phyloP scores from a whole-genome alignment of 257 asterid genomes.

The Nicotiana benthamiana region DNA sequence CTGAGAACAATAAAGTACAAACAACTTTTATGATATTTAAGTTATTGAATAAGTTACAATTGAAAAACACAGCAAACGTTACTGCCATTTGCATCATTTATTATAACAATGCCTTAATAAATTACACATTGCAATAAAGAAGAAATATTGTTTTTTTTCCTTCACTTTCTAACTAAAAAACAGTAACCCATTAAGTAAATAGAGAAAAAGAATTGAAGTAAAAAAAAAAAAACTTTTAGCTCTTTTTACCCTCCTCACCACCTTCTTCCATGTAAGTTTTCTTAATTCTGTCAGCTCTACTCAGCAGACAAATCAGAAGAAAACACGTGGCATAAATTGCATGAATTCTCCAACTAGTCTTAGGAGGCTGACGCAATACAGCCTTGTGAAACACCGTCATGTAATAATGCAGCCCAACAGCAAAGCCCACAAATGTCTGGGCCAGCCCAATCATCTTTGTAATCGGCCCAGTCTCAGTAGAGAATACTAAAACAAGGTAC shows the following conservation, averaged over 20 bases:
- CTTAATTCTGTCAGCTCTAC: conserved; percentile 56
- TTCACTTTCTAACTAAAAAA: not conserved
- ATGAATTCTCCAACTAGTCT: conserved; percentile 71
- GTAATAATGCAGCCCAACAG: conserved; percentile 88
- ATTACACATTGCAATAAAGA: not conserved
- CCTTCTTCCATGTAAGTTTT: conserved; percentile 69
- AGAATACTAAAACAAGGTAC: conserved; percentile 74
- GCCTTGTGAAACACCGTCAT: conserved; percentile 80
- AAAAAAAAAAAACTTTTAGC: conserved; percentile 4
- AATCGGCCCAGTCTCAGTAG: conserved; percentile 52
- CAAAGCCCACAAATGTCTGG: conserved; percentile 81
- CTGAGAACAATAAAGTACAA: not conserved
- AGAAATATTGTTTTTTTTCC: not conserved
- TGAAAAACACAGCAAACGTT: not conserved
- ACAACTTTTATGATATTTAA: not conserved
- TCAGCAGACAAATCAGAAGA: conserved; percentile 56
- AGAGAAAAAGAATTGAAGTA: not conserved
- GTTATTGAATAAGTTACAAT: not conserved
- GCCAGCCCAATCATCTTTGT: conserved; percentile 64
- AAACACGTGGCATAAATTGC: conserved; percentile 80
- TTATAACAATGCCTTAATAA: not conserved
- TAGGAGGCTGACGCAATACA: conserved; percentile 75
- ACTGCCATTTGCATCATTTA: not conserved
- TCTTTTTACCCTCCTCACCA: conserved; percentile 72
- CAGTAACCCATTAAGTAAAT: not conserved